Base-by-base conservation (phyloP, 2,329 filamentous ascomycete genomes). In the Colletotrichum horii region DNA sequence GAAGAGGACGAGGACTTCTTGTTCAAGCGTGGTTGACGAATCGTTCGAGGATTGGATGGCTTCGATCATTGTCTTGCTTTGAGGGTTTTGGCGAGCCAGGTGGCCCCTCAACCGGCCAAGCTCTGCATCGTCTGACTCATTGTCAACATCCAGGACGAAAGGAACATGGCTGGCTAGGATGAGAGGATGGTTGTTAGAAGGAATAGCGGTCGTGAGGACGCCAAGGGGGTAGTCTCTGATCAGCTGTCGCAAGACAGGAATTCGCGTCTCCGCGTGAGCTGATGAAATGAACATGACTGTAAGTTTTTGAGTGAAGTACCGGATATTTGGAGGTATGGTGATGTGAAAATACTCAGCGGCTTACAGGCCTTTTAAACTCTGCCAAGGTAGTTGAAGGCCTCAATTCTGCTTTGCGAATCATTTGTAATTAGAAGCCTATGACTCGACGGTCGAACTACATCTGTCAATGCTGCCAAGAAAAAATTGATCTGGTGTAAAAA, bases 1-100 rank as follows among this genome's bases (percentile, higher is more conserved):
- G 86, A 94, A 94, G n/a, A 94, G 84, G 4, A 94, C 84, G 30
- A 92, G 81, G 2, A 94, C 91, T 71, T 94, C 92, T 36, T 91
- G 81, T 67, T 87, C 82, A 26, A 88, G 82, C 30, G 82, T 72
- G 55, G 80, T 79, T 4, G 64, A 64, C 26, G 34, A 60, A 5
- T 28, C 43, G 16, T 70, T 36, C 9, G 64, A 70, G 58, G 52
- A 48, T 19, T 69, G 56, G 55, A 77, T 60, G 0, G 84, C 81
- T 66, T 91, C 89, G 60, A 92, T 88, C 74, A 94, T 86, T 22
- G 88, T 87, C 80, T 93, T 93, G 79, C 85, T 85, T 78, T 94
- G 93, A 0, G 92, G 92, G 78, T 94, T 94, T 43, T 86, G 85
- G 32, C 89, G 85, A 1, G 92, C 92, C 48, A 94, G 82, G 78